Conservation (phyloP, 345 rosid species). For the Citrus medica region DNA sequence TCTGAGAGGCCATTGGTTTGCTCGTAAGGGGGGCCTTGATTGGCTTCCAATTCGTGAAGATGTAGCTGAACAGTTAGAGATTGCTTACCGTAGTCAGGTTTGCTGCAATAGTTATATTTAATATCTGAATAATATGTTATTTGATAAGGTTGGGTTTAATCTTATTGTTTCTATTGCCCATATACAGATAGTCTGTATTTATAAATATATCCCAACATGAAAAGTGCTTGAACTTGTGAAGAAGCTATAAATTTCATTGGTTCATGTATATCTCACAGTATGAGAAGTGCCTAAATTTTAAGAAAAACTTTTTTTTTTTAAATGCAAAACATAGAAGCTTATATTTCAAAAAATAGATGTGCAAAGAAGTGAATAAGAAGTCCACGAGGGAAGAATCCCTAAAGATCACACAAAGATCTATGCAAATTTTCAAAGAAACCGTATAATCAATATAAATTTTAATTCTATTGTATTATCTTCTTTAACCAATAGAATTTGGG, state of each 20-base stretch:
- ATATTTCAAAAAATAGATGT: no score
- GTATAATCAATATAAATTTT: no score
- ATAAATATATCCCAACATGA: no score
- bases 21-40: slow-evolving; percentile 86
- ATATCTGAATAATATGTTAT: background rate
- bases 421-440: background rate
- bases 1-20: slow-evolving; percentile 98
- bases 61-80: slow-evolving; percentile 86
- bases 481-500: background rate
- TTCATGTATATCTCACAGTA: background rate
- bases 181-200: background rate
- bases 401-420: no score
- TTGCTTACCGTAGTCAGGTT: slow-evolving; percentile 79
- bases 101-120: background rate
- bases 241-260: background rate
- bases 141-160: background rate
- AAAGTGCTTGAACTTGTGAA: background rate
- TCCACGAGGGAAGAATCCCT: no score
- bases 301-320: no score
- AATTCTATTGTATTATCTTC: background rate
- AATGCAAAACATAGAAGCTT: no score
- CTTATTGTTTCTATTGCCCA: background rate
- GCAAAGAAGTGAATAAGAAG: no score
- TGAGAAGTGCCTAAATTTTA: no score
- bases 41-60: slow-evolving; percentile 97